Evolutionary conservation across 768 basidiomycete genomes (phyloP), one percentile per base, ranked within the genome.

Genomic region (Leccinum ochraceum): DNA sequence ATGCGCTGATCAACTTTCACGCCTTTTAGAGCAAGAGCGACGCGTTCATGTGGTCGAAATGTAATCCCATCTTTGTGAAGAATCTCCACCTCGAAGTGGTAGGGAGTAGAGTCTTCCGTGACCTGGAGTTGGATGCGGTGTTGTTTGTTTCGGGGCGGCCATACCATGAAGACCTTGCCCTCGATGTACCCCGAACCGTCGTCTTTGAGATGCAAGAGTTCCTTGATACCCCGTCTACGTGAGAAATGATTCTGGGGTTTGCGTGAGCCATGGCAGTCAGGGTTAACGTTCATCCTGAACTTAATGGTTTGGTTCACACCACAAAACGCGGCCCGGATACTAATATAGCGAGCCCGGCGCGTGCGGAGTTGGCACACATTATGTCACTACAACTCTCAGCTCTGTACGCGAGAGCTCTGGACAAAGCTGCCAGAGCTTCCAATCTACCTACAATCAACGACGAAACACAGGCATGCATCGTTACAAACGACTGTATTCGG

Each of bases 11-110:
- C 72, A 22, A 84, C 60, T 28, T 59, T 61, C 26, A 74, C 74
- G 2, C 83, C 83, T 59, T 76, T 79, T 20, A 86, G 75, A 17
- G 80, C 76, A n/a, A 87, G 56, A n/a, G 69, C 69, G 26, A 87
- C 64, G 44, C 72, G 71, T 58, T 84, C 80, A 3, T 73, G 70
- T 6, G 80, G 71, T 39, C 75, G 71, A 59, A 85, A 75, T 36
- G 73, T 56, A 9, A 87, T 69, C 24, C 72, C 64, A 9, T 68
- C 55, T 24, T 55, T 57, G 50, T 77, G 76, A 4, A 73, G 65
- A 20, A 84, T 68, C 53, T 73, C 66, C 44, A 81, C 75, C 28
- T 80, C 77, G 60, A 83, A 77, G 46, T 72, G 72, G 60, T 72
- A 66, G 11, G 51, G 44, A 24, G 55, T 39, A 6, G 52, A 36